Conservation (phyloP, 768 basidiomycete genomes). For the Russula abietina region DNA sequence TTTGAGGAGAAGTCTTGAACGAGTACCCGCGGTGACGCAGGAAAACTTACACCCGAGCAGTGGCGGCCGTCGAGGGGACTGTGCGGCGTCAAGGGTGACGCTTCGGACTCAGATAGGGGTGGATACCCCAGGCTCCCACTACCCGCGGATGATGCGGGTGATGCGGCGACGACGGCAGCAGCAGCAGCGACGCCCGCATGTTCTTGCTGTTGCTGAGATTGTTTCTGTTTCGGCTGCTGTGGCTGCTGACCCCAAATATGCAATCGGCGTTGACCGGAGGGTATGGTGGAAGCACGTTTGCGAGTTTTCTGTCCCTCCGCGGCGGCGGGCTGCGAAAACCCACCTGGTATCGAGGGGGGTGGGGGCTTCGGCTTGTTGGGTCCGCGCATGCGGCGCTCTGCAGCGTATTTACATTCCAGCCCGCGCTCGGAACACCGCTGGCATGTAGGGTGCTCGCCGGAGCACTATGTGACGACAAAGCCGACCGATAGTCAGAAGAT, state of each 20-base stretch:
- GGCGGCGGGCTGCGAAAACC: background rate
- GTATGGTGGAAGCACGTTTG: conserved; percentile 19
- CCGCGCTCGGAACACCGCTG: conserved; percentile 56
- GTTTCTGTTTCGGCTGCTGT: background rate
- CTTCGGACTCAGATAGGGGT: conserved; percentile 14
- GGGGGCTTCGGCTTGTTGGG: conserved; percentile 49
- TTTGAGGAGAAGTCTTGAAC: conserved; percentile 2
- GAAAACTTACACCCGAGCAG: background rate
- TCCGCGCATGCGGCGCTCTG: conserved; percentile 58
- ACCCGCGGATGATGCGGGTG: conserved; percentile 12
- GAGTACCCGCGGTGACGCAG: background rate
- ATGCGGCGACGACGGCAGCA: background rate
- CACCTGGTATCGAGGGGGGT: background rate
- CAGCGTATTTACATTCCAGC: conserved; percentile 58
- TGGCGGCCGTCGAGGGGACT: conserved; percentile 10
- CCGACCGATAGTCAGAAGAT: background rate
- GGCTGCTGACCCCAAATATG: background rate
- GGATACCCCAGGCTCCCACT: conserved; percentile 11
- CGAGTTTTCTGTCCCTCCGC: conserved; percentile 9
- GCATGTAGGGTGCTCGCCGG: conserved; percentile 64
- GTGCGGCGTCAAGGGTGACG: conserved; percentile 21
- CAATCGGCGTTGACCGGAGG: conserved; percentile 8
- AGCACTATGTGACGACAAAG: conserved; percentile 42
- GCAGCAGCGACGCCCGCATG: background rate
- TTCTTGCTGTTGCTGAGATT: background rate